A percentile compares a stretch with the other conserved stretches of the same genome.
Evolutionary conservation across 306 rosid species (phyloP).

Genomic region (Cotoneaster glaucophyllus): DNA sequence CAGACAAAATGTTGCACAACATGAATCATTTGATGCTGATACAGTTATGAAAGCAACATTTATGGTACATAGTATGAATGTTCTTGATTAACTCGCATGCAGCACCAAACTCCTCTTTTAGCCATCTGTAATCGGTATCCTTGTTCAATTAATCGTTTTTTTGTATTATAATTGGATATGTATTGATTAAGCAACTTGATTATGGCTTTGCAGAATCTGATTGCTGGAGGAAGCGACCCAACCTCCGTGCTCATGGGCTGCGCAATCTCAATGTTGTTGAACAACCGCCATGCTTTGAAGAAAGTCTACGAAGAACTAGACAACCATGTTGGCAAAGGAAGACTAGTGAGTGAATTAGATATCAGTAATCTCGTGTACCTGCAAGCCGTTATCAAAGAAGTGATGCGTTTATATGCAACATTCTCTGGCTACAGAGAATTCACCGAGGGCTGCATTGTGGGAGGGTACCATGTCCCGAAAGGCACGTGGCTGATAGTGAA

Average conservation of each 20-base stretch:
- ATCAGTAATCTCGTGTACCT: background rate
- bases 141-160: too few species aligned
- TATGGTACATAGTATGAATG: slow-evolving; percentile 10
- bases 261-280: background rate
- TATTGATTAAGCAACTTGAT: too few species aligned
- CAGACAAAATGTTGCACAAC: background rate
- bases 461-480: background rate
- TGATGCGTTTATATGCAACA: background rate
- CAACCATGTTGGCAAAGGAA: background rate
- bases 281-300: background rate
- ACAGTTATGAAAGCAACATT: slow-evolving; percentile 28
- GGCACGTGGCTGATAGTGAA: background rate
- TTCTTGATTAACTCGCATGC: too few species aligned
- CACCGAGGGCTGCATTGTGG: background rate
- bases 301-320: background rate
- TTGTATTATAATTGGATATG: too few species aligned
- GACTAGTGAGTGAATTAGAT: background rate
- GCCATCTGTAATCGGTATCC: too few species aligned
- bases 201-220: background rate
- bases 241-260: background rate
- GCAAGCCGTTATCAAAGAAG: background rate
- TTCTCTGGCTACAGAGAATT: background rate
- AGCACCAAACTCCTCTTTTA: too few species aligned
- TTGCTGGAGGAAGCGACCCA: background rate
- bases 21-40: slow-evolving; percentile 21